phyloP scores from a whole-genome alignment of 2,329 filamentous ascomycete species.

The Diaporthe sp. region DNA sequence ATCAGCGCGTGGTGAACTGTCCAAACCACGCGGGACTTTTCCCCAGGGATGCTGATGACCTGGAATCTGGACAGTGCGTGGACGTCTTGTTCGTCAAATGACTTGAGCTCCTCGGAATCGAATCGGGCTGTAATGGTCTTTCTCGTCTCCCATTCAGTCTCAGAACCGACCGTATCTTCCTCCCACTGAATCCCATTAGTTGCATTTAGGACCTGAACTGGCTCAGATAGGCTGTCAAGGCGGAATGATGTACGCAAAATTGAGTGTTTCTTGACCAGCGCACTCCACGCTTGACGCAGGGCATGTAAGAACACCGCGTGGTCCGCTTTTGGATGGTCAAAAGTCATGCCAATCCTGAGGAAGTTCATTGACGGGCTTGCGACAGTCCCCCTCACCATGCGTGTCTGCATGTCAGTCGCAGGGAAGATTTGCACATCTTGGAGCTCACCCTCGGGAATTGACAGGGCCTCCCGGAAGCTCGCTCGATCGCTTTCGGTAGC shows the following conservation, averaged over 20 bases:
- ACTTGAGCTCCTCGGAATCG: not conserved
- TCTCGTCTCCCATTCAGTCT: not conserved
- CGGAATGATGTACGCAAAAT: not conserved
- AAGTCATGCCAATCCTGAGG: not conserved
- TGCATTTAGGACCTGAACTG: not conserved
- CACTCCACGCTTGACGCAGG: not conserved
- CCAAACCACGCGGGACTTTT: not conserved
- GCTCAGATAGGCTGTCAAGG: not conserved
- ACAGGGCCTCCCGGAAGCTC: not conserved
- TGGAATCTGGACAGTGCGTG: not conserved
- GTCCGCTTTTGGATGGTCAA: not conserved
- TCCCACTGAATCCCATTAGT: not conserved
- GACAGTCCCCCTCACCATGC: not conserved
- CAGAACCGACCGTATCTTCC: not conserved
- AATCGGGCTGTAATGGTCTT: not conserved
- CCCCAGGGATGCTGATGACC: not conserved
- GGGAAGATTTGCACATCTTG: not conserved
- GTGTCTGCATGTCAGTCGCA: not conserved
- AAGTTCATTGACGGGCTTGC: not conserved
- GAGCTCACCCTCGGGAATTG: not conserved
- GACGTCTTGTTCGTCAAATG: not conserved
- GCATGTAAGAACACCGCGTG: not conserved
- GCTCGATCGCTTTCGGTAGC: not conserved
- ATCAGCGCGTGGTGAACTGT: slow-evolving; percentile 11
- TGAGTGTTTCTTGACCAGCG: not conserved